Conservation (phyloP, 2,329 filamentous ascomycete genomes). For the Sporothrix variecibatus region DNA sequence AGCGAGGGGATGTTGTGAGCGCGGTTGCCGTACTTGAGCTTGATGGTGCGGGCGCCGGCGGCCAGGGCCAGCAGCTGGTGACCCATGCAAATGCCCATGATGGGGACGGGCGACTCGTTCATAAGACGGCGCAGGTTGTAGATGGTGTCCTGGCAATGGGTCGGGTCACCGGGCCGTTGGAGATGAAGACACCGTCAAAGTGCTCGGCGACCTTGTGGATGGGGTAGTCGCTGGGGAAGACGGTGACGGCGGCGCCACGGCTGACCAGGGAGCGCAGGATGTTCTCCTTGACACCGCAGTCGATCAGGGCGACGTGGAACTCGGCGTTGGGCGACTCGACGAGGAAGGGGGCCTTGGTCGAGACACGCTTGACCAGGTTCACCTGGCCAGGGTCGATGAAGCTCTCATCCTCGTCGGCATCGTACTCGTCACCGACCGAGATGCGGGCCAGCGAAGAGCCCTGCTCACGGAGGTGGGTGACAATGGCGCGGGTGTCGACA, state of each 20-base stretch:
- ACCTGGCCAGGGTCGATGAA: constrained; percentile 95
- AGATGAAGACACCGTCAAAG: constrained; percentile 98
- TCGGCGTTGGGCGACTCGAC: constrained; percentile 80
- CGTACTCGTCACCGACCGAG: constrained; percentile 94
- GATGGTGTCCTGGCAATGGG: constrained; percentile 91
- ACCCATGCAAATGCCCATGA: constrained; percentile 97
- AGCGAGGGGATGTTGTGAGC: constrained; percentile 97
- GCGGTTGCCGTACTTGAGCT: constrained; percentile 99
- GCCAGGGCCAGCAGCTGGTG: constrained; percentile 94
- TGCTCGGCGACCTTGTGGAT: constrained; percentile 98
- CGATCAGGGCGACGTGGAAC: constrained; percentile 90
- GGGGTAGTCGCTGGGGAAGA: constrained; percentile 94
- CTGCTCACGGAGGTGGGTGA: constrained; percentile 92
- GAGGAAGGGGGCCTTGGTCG: constrained; percentile 97
- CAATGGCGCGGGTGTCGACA: constrained; percentile 94
- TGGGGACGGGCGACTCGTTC: constrained; percentile 83
- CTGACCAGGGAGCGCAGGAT: constrained; percentile 92
- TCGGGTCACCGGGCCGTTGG: constrained; percentile 97
- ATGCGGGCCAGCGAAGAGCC: constrained; percentile 95
- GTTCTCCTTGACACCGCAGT: constrained; percentile 99
- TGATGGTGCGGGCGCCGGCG: constrained; percentile 84
- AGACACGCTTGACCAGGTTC: constrained; percentile 93
- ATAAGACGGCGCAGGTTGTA: constrained; percentile 91
- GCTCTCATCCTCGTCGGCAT: constrained; percentile 95
- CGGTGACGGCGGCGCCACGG: constrained; percentile 88